Conservation (phyloP, 163 green algal species). For the Volvox carteri region DNA sequence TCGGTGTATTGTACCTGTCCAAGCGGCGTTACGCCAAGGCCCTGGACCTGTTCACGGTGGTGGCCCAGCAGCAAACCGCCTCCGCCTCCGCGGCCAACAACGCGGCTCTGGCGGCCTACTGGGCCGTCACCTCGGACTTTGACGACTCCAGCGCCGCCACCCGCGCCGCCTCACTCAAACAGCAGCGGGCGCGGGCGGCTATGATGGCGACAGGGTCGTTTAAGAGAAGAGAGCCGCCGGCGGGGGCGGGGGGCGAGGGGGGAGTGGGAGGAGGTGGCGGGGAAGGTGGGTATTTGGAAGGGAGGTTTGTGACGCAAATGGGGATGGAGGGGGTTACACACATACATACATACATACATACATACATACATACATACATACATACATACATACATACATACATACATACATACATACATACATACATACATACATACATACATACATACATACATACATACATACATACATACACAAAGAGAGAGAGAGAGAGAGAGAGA, state of each 20-base stretch:
- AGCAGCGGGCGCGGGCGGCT: conserved; percentile 20
- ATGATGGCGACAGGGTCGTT: not conserved
- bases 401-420: too few species aligned
- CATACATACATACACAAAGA: too few species aligned
- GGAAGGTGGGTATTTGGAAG: not conserved
- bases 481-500: too few species aligned
- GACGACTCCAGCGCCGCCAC: conserved; percentile 43
- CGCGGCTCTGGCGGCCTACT: conserved; percentile 35
- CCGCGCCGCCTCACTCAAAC: conserved; percentile 4
- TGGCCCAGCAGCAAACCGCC: conserved; percentile 19
- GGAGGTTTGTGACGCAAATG: too few species aligned
- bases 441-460: too few species aligned
- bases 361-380: too few species aligned
- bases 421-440: too few species aligned
- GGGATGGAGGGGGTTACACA: too few species aligned
- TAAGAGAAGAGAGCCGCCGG: not conserved
- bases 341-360: too few species aligned
- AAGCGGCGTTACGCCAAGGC: conserved; percentile 38
- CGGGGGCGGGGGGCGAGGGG: not conserved
- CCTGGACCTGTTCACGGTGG: conserved; percentile 42
- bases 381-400: too few species aligned
- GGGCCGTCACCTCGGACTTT: conserved; percentile 39
- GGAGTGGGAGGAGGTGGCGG: not conserved
- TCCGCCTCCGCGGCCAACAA: conserved; percentile 34
- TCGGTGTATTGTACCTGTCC: conserved; percentile 44